Conservation (phyloP, 2,329 filamentous ascomycete species). For the Aspergillus sojae region DNA sequence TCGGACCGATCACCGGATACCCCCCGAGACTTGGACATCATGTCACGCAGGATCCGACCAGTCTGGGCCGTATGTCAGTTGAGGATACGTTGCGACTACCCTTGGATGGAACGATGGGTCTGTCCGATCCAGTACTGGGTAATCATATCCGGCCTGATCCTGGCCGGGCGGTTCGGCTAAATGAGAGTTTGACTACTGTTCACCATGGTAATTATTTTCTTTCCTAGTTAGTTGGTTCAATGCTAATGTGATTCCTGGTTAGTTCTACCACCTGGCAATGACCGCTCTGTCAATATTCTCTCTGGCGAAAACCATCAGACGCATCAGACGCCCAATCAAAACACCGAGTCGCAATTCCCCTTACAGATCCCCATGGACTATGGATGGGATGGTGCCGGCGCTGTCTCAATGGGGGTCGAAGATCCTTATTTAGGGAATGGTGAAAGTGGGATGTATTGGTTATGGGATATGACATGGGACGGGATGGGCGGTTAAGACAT, state of each 20-base stretch:
- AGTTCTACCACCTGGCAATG: slow-evolving; percentile 18
- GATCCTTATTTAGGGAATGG: slow-evolving; percentile 11
- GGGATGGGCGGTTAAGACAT: slow-evolving; percentile 7
- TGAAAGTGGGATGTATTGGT: slow-evolving; percentile 33
- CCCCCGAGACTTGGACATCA: not conserved
- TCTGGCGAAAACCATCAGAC: not conserved
- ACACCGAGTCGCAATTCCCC: not conserved
- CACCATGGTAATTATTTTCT: slow-evolving; percentile 22
- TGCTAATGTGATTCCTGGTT: not conserved
- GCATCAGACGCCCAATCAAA: not conserved
- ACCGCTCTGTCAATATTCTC: slow-evolving; percentile 5
- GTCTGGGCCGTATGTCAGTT: slow-evolving; percentile 19
- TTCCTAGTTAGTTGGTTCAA: no score
- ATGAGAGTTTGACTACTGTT: slow-evolving; percentile 28
- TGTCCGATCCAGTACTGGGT: slow-evolving; percentile 4
- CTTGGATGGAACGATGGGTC: slow-evolving; percentile 17
- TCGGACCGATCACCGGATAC: slow-evolving; percentile 21
- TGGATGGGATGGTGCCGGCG: slow-evolving; percentile 14
- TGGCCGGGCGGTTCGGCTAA: slow-evolving; percentile 21
- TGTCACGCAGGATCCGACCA: not conserved
- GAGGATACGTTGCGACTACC: slow-evolving; percentile 29
- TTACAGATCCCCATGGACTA: slow-evolving; percentile 11
- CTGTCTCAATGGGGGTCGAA: slow-evolving; percentile 1
- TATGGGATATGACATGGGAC: slow-evolving; percentile 35
- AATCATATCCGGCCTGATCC: slow-evolving; percentile 15